Conservation (phyloP, 768 basidiomycete species). For the Hortiboletus flavorubellus region DNA sequence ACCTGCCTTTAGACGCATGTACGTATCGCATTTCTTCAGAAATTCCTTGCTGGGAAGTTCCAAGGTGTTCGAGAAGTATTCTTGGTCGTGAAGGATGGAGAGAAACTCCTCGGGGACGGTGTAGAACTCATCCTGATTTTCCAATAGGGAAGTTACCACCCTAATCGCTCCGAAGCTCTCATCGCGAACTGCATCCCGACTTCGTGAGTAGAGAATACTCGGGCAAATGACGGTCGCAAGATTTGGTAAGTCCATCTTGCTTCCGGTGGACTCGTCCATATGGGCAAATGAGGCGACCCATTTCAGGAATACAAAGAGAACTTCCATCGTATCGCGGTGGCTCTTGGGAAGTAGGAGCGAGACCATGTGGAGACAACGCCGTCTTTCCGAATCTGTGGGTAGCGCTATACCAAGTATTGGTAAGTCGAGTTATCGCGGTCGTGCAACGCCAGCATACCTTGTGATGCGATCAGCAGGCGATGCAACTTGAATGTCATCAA, state of each 20-base stretch:
- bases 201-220: constrained; percentile 92
- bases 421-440: constrained; percentile 9
- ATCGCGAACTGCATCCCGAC: constrained; percentile 82
- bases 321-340: constrained; percentile 97
- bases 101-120: constrained; percentile 90
- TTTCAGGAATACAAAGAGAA: constrained; percentile 96
- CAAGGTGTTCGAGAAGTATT: constrained; percentile 83
- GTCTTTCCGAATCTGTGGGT: constrained; percentile 71
- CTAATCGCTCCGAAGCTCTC: constrained; percentile 89
- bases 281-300: constrained; percentile 99
- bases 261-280: constrained; percentile 94
- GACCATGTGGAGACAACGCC: constrained; percentile 80
- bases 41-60: constrained; percentile 95
- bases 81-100: constrained; percentile 83
- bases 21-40: constrained; percentile 92
- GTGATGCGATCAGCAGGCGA: constrained; percentile 80
- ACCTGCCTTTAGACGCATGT: constrained; percentile 65
- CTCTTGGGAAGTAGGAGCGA: constrained; percentile 85
- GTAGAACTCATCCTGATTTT: constrained; percentile 94
- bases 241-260: constrained; percentile 97
- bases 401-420: constrained; percentile 47
- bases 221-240: constrained; percentile 97
- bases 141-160: constrained; percentile 81
- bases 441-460: constrained; percentile 54
- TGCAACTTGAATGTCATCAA: constrained; percentile 94